Conservation (phyloP, 371 early-diverging fungal genomes). For the Coemansia sp. region DNA sequence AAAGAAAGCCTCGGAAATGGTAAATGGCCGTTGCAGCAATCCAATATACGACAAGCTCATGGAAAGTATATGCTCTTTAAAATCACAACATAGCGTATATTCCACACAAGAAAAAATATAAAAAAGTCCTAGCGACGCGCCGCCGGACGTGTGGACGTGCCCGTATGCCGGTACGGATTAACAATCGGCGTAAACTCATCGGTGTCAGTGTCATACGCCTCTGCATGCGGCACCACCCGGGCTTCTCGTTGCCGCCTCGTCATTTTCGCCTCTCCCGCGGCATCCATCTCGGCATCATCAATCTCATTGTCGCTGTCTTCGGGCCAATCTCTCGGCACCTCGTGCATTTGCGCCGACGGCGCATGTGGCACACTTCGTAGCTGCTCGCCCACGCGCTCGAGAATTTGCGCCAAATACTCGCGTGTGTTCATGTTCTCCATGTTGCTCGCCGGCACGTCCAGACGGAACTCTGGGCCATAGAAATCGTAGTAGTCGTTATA, state of each 20-base stretch:
- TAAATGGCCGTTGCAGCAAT: no score
- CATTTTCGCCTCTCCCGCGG: slow-evolving; percentile 24
- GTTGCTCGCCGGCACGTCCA: slow-evolving; percentile 91
- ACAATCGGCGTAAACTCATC: slow-evolving; percentile 24
- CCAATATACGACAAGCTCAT: no score
- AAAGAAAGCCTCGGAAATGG: background rate
- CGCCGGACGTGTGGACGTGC: slow-evolving; percentile 37
- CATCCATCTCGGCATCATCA: slow-evolving; percentile 40
- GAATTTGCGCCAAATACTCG: slow-evolving; percentile 82
- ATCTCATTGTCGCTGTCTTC: slow-evolving; percentile 33
- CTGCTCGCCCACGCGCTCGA: slow-evolving; percentile 27
- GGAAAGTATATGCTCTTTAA: background rate
- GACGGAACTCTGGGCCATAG: slow-evolving; percentile 90
- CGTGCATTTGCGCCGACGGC: slow-evolving; percentile 90
- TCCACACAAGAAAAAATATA: background rate
- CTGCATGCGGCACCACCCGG: slow-evolving; percentile 32
- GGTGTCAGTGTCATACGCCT: slow-evolving; percentile 33
- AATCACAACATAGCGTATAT: background rate
- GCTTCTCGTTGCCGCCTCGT: slow-evolving; percentile 38
- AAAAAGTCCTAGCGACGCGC: background rate
- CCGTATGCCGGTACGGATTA: slow-evolving; percentile 34
- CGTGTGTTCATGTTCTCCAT: slow-evolving; percentile 94
- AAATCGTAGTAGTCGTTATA: slow-evolving; percentile 94
- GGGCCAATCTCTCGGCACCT: slow-evolving; percentile 45
- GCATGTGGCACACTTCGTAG: slow-evolving; percentile 55